Evolutionary conservation across 306 rosid genomes (phyloP).

Genomic region (Cucurbita ficifolia): DNA sequence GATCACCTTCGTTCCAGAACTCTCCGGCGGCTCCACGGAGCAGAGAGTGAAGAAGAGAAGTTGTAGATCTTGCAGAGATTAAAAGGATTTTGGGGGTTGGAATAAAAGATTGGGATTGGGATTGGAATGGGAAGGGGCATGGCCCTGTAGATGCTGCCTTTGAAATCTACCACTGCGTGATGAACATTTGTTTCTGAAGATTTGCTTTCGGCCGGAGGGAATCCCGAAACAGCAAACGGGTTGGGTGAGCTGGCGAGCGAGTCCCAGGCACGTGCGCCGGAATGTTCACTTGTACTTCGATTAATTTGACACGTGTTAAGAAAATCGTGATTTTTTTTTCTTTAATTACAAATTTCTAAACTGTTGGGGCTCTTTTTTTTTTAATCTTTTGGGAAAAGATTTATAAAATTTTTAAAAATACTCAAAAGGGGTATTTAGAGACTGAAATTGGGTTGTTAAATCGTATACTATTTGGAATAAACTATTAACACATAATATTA

Average conservation of each 20-base stretch:
- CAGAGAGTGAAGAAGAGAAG: background rate
- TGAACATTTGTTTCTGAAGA: background rate
- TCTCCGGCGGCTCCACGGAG: background rate
- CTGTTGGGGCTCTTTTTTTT: no score
- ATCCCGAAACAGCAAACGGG: background rate
- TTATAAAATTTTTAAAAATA: no score
- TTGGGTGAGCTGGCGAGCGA: background rate
- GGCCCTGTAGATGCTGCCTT: background rate
- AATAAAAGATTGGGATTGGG: background rate
- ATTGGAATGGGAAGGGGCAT: background rate
- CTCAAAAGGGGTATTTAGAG: no score
- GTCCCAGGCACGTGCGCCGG: constrained; percentile 3
- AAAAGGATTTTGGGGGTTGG: background rate
- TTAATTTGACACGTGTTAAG: background rate
- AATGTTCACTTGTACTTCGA: background rate
- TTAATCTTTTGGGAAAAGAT: no score
- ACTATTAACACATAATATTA: no score
- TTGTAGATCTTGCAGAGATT: background rate
- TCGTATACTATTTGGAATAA: no score
- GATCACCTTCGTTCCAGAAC: background rate
- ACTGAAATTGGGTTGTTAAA: no score
- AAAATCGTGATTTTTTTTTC: no score
- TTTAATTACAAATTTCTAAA: no score
- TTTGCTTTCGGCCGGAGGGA: constrained; percentile 8
- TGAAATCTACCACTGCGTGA: background rate